Base-by-base conservation (phyloP, 345 rosid genomes). In the Linum tenue region DNA sequence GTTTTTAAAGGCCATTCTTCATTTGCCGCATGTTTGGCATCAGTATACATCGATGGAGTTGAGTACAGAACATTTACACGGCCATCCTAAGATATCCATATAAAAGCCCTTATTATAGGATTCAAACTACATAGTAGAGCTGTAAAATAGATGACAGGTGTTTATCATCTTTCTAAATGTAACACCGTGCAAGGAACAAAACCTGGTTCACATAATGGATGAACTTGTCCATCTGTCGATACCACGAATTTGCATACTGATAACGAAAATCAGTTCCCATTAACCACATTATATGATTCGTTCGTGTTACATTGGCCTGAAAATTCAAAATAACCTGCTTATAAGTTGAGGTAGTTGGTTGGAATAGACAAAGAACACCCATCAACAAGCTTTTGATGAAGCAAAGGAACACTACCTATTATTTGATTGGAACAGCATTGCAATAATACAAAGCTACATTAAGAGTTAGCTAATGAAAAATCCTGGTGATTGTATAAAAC, bases 241-340 rank as follows among this genome's bases (percentile, higher is more conserved):
- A 94, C 99, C 99, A 94, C 40, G 97, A 72, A 70, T 80, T 79
- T 16, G 99, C 97, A 74, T 90, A 94, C 74, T 94, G 97, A 80
- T 90, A 94, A 74, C 80, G 84, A 77, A 94, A 94, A 81, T 94
- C 99, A 64, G 99, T 90, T 78, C 99, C 99, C 99, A 94, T 88
- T 58, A 96, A 88, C 79, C 84, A 94, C 99, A 94, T 94, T 65
- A 94, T 77, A 64, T 94, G 99, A 79, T 94, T 73, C 62, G 88
- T 78, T 68, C 88, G 79, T 62, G 99, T 94, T 66, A 90, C 85
- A 79, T 94, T 90, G 63, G 96, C 97, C 99, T 94, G 89, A 53
- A 56, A 79, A 72, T 17, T 64, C 67, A 72, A 51, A 57, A 17
- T 57, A 44, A 2, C 51, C 51, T 7, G 51, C 51, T 44, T 44